Evolutionary conservation across 768 basidiomycete species (phyloP), one percentile per base, ranked within the genome.

Genomic region (Polyporus arcularius): DNA sequence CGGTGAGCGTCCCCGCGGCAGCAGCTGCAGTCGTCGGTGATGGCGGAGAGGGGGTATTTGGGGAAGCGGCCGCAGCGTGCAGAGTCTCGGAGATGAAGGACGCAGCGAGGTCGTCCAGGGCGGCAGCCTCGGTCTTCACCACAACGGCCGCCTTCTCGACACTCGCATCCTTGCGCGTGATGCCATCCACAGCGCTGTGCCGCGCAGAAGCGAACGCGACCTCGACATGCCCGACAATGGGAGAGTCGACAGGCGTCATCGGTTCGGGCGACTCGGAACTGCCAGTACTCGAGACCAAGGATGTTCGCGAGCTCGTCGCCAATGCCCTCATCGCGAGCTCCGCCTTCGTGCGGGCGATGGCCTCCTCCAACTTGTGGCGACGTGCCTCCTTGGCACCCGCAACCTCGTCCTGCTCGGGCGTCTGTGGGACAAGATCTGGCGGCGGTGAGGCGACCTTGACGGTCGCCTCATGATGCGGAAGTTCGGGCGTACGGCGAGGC

Each of bases 51-150:
- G 49, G 38, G 42, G 58, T 35, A 2, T 15, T 12, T 6, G 55
- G 35, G 1, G 7, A 14, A 41, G 59, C 55, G 3, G 38, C 74
- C 46, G 74, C 69, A 10, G 76, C 77, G 69, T 82, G 78, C 41
- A 86, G 82, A 15, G 83, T 79, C 71, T 85, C 81, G 0, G 80
- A 77, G 58, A 87, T 86, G 64, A 87, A 84, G 0, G 83, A 82
- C 50, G 79, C 75, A 0, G 85, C 85, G 38, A 87, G 72, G 50
- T 83, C 80, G 41, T 85, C 83, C 39, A 85, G 65, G n/a, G 49
- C 58, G 43, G 57, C 30, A 10, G 40, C 43, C 45, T 51, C 35
- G 11, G 31, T 45, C 14, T 55, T 51, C 8, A 31, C 16, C 1
- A 26, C 21, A 43, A 41, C 31, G 40, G 46, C 7, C 9, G 43